phyloP scores from a whole-genome alignment of 2,329 filamentous ascomycete genomes.

The Chaetomiaceae sp. region DNA sequence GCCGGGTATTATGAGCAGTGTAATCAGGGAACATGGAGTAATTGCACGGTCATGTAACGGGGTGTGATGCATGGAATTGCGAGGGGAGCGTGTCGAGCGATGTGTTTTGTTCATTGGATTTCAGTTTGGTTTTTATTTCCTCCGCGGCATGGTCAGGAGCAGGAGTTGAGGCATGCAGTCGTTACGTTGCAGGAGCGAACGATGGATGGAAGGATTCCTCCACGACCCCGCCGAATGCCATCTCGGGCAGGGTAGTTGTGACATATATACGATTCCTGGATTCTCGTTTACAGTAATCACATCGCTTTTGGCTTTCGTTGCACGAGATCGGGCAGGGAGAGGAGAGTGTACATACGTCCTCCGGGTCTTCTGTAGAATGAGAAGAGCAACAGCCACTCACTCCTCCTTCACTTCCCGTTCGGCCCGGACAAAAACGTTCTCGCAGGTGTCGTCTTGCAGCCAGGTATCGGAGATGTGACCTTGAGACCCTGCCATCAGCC shows the following conservation, averaged over 20 bases:
- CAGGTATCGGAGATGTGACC: not conserved
- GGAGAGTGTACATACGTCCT: no score
- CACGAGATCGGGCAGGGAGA: no score
- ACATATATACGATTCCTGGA: not conserved
- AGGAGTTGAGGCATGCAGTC: not conserved
- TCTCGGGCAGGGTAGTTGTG: not conserved
- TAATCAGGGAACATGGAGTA: constrained; percentile 45
- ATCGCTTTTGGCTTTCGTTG: no score
- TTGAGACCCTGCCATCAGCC: not conserved
- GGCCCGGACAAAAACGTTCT: not conserved
- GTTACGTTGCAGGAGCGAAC: not conserved
- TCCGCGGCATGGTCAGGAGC: not conserved
- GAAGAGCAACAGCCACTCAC: no score
- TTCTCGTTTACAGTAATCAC: no score
- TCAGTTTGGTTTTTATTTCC: not conserved
- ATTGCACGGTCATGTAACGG: constrained; percentile 50
- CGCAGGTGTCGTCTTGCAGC: not conserved
- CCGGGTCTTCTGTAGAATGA: no score
- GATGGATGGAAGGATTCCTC: constrained; percentile 2
- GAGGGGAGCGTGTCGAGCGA: not conserved
- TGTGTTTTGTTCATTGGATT: not conserved
- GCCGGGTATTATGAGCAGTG: constrained; percentile 72
- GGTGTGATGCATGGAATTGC: not conserved
- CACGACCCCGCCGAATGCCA: not conserved
- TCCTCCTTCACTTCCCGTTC: no score